phyloP scores from a whole-genome alignment of 371 early-diverging fungal genomes.

The Saksenaea vasiformis region DNA sequence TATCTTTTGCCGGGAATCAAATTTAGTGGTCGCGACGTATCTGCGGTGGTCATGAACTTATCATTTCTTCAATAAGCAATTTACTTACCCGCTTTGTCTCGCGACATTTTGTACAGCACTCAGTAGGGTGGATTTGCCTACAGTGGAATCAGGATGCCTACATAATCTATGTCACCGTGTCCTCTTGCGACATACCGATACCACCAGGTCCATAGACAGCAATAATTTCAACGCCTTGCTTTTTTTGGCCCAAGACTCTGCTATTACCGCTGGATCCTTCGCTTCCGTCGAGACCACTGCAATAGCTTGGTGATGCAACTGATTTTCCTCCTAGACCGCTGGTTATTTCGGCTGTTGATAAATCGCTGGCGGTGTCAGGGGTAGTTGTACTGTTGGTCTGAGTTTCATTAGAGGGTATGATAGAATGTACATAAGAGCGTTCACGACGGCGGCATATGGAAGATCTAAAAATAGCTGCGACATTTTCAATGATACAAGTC shows the following conservation, averaged over 20 bases:
- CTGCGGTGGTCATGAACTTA: slow-evolving; percentile 15
- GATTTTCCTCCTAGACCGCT: slow-evolving; percentile 20
- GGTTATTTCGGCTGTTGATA: slow-evolving; percentile 12
- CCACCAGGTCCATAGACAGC: slow-evolving; percentile 45
- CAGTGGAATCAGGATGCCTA: neutral
- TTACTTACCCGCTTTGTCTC: slow-evolving; percentile 40
- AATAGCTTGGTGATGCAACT: slow-evolving; percentile 35
- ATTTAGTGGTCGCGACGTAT: slow-evolving; percentile 43
- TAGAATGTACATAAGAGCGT: slow-evolving; percentile 17
- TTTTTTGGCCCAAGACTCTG: slow-evolving; percentile 1
- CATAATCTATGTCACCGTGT: neutral
- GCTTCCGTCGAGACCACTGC: slow-evolving; percentile 30
- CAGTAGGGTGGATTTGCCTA: slow-evolving; percentile 45
- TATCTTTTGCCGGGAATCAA: slow-evolving; percentile 39
- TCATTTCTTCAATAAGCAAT: neutral
- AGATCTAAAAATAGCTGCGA: slow-evolving; percentile 31
- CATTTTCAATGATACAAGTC: slow-evolving; percentile 37
- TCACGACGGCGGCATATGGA: slow-evolving; percentile 6
- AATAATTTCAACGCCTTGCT: slow-evolving; percentile 32
- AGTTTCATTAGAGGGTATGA: slow-evolving; percentile 15
- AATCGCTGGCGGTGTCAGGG: slow-evolving; percentile 20
- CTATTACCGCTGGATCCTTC: slow-evolving; percentile 30
- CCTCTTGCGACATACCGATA: slow-evolving; percentile 1
- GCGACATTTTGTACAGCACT: slow-evolving; percentile 40
- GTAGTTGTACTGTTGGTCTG: slow-evolving; percentile 20